phyloP scores from a whole-genome alignment of 2,329 filamentous ascomycete species.

The Hypoxylon rubiginosum region DNA sequence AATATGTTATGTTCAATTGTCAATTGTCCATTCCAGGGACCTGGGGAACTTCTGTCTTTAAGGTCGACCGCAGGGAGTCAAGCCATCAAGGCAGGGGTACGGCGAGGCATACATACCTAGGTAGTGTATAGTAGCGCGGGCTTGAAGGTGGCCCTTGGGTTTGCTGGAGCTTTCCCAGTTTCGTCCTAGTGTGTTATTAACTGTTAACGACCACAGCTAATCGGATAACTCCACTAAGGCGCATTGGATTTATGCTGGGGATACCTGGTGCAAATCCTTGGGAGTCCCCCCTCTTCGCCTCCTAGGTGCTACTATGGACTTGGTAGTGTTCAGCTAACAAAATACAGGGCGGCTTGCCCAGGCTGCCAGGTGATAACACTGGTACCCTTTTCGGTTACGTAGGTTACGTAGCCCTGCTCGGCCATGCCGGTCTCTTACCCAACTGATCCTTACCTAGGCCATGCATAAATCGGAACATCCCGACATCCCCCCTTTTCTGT shows the following conservation, averaged over 20 bases:
- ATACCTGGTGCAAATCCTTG: neutral
- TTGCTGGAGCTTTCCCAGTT: neutral
- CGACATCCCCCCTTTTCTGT: neutral
- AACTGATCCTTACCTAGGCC: neutral
- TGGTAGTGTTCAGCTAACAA: neutral
- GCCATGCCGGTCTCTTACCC: neutral
- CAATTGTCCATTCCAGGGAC: conserved; percentile 17
- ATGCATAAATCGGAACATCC: neutral
- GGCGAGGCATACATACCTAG: neutral
- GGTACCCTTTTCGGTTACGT: neutral
- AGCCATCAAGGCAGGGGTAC: neutral
- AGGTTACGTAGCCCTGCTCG: neutral
- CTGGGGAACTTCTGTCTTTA: conserved; percentile 35
- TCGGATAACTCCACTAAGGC: neutral
- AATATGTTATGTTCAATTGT: conserved; percentile 10
- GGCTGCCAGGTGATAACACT: no score
- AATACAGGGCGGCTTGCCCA: neutral
- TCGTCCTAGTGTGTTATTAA: neutral
- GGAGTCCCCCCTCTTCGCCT: neutral
- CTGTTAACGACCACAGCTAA: neutral
- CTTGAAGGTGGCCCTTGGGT: conserved; percentile 11
- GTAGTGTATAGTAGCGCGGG: neutral
- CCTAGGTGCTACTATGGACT: neutral
- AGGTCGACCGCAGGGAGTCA: conserved; percentile 29
- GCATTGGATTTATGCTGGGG: neutral